These are phyloP conservation scores for Hypoxylon rickii DNA, from an alignment of 495 filamentous ascomycete genomes.

Conservation along the genomic window DNA sequence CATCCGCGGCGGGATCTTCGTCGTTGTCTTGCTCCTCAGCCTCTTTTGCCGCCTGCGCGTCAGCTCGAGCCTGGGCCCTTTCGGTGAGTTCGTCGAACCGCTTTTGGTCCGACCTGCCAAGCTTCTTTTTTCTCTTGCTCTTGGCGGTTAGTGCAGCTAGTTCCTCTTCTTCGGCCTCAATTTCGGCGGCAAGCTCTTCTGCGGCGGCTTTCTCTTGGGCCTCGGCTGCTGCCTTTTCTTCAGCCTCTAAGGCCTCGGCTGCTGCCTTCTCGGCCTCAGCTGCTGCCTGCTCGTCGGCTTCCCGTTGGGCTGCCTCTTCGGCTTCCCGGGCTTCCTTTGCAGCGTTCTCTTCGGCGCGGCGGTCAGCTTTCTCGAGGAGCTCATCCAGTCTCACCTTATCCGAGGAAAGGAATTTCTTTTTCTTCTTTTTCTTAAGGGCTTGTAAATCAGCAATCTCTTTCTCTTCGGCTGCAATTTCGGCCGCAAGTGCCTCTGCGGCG, in stretches of 20 bases:
- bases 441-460: constrained; percentile 41
- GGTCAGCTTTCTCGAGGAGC: constrained; percentile 38
- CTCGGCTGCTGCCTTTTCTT: constrained; percentile 18
- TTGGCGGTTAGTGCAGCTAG: constrained; percentile 25
- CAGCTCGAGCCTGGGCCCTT: constrained; percentile 38
- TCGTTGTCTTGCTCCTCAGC: constrained; percentile 34
- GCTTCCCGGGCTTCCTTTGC: not conserved
- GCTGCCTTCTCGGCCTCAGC: constrained; percentile 23
- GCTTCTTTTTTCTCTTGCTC: constrained; percentile 35
- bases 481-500: constrained; percentile 22
- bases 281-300: constrained; percentile 29
- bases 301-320: constrained; percentile 25
- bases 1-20: not conserved
- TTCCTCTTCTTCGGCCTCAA: constrained; percentile 34
- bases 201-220: constrained; percentile 27
- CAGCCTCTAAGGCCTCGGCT: constrained; percentile 22
- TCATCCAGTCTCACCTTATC: constrained; percentile 43
- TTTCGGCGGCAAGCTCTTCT: constrained; percentile 35
- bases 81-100: constrained; percentile 46
- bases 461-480: constrained; percentile 42
- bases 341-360: constrained; percentile 37
- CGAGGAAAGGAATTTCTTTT: constrained; percentile 26
- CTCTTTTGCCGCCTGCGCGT: constrained; percentile 37
- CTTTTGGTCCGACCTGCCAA: constrained; percentile 41
- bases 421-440: constrained; percentile 39